phyloP scores from a whole-genome alignment of 495 filamentous ascomycete species.

The Podospora comata region DNA sequence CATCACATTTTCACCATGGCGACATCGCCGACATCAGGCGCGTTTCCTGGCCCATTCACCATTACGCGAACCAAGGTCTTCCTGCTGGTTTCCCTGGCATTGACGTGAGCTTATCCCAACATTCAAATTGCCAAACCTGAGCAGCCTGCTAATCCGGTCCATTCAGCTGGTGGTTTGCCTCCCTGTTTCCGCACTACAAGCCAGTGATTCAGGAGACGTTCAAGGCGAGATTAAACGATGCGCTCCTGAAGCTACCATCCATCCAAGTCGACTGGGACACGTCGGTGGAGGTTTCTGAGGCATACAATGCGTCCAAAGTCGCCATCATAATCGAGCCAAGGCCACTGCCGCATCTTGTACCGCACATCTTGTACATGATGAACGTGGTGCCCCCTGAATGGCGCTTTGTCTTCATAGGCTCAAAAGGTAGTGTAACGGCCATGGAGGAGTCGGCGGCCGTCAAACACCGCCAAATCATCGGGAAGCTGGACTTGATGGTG shows the following conservation, averaged over 20 bases:
- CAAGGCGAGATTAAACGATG: slow-evolving; percentile 35
- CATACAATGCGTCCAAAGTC: slow-evolving; percentile 47
- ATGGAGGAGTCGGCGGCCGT: slow-evolving; percentile 40
- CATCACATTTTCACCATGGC: neutral
- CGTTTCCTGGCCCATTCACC: neutral
- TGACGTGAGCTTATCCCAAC: neutral
- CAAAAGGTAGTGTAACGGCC: slow-evolving; percentile 38
- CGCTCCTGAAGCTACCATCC: slow-evolving; percentile 38
- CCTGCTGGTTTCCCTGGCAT: neutral
- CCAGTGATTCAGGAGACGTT: slow-evolving; percentile 35
- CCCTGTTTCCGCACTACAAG: slow-evolving; percentile 40
- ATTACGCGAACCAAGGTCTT: slow-evolving; percentile 2
- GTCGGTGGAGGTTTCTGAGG: slow-evolving; percentile 31
- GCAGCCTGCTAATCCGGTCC: neutral
- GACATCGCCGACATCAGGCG: neutral
- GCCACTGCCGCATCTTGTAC: slow-evolving; percentile 42
- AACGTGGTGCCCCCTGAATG: slow-evolving; percentile 50
- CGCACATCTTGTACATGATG: slow-evolving; percentile 49
- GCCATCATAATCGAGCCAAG: slow-evolving; percentile 51
- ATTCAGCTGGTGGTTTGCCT: slow-evolving; percentile 42
- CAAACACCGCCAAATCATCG: slow-evolving; percentile 42
- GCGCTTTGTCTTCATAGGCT: slow-evolving; percentile 51
- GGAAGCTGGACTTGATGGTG: slow-evolving; percentile 47
- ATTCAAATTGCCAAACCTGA: neutral
- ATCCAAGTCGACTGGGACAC: slow-evolving; percentile 43